phyloP scores from a whole-genome alignment of 108 stramenopile genomes.

The Asterionellopsis glacialis region DNA sequence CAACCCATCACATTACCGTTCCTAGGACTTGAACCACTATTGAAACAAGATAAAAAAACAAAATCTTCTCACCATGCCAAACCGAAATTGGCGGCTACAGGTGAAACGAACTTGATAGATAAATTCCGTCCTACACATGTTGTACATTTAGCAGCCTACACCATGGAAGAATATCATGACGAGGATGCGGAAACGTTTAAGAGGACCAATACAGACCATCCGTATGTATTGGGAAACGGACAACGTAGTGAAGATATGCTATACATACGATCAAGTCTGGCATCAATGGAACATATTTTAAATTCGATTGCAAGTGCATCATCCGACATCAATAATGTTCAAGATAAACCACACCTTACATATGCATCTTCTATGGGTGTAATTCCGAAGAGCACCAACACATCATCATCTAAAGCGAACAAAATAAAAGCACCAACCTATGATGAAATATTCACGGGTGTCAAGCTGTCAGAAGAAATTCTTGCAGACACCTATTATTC shows the following conservation, averaged over 20 bases:
- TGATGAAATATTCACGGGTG: too few relatives aligned
- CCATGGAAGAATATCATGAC: slow-evolving; percentile 33
- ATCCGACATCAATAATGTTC: not conserved
- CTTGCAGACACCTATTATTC: slow-evolving; percentile 51
- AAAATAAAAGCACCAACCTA: not conserved
- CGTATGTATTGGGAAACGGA: slow-evolving; percentile 18
- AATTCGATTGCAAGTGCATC: slow-evolving; percentile 9
- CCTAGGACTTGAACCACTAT: slow-evolving; percentile 50
- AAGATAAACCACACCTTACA: slow-evolving; percentile 26
- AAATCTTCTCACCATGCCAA: not conserved
- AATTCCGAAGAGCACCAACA: too few relatives aligned
- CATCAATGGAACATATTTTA: slow-evolving; percentile 69
- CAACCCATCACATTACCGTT: slow-evolving; percentile 43
- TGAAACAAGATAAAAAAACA: slow-evolving; percentile 15
- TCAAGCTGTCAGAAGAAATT: slow-evolving; percentile 55
- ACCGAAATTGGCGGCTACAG: slow-evolving; percentile 5
- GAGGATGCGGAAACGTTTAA: slow-evolving; percentile 1
- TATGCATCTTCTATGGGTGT: slow-evolving; percentile 18
- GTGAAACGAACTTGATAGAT: slow-evolving; percentile 20
- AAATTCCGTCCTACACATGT: slow-evolving; percentile 66
- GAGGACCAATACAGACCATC: slow-evolving; percentile 19
- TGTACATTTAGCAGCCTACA: slow-evolving; percentile 65
- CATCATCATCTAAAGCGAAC: not conserved
- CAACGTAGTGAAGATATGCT: slow-evolving; percentile 35
- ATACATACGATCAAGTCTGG: slow-evolving; percentile 41